These are phyloP conservation scores for Trichoderma cornu-damae DNA, from an alignment of 2,329 filamentous ascomycete species.

Conservation along the genomic window DNA sequence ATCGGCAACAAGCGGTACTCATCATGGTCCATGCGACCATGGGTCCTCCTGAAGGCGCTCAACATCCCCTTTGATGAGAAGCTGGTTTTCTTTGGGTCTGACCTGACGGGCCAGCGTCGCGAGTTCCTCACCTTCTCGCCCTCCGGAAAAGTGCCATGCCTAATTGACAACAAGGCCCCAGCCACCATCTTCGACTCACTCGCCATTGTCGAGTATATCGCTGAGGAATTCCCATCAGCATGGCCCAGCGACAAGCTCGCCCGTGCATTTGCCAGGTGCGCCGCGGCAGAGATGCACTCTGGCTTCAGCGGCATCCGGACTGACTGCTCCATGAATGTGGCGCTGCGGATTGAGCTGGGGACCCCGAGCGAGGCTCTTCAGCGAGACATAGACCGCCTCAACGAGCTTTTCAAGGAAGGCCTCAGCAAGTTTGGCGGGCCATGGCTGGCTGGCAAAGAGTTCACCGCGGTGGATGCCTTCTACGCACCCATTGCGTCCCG, in stretches of 20 bases:
- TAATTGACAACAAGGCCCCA: conserved; percentile 30
- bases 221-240: conserved; percentile 38
- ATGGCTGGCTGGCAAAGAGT: conserved; percentile 36
- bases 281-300: conserved; percentile 45
- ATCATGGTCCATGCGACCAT: conserved; percentile 43
- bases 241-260: conserved; percentile 39
- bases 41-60: conserved; percentile 42
- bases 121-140: conserved; percentile 38
- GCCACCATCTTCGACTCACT: conserved; percentile 44
- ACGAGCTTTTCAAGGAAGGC: conserved; percentile 36
- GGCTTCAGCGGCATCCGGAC: conserved; percentile 38
- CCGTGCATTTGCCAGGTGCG: conserved; percentile 40
- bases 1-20: conserved; percentile 44
- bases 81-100: conserved; percentile 32
- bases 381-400: conserved; percentile 34
- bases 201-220: conserved; percentile 44
- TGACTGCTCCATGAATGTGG: conserved; percentile 42
- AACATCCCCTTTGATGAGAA: conserved; percentile 40
- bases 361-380: conserved; percentile 29
- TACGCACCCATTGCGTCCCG: conserved; percentile 40
- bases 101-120: conserved; percentile 27
- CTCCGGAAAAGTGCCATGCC: conserved; percentile 39
- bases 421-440: conserved; percentile 38
- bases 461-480: conserved; percentile 39
- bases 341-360: conserved; percentile 33